Base-by-base conservation (phyloP, 2,329 filamentous ascomycete genomes). In the Penicillium italicum region DNA sequence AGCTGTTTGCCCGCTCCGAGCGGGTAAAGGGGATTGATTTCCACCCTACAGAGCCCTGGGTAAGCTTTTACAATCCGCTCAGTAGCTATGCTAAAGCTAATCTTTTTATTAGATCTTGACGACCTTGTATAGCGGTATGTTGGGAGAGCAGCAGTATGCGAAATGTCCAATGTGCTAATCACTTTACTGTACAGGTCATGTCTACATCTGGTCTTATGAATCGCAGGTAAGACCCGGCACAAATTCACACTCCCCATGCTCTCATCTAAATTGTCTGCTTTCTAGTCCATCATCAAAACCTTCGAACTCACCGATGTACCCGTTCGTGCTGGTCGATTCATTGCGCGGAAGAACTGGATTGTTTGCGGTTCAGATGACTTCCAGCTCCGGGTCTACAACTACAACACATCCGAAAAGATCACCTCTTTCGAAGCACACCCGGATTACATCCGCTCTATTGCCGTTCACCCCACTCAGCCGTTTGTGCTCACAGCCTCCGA, bases 121-220 rank as follows among this genome's bases (percentile, higher is more conserved):
- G 31, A 97, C 94, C 24, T 81, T 99, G 62, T 99, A 99, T 78
- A 96, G 90, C 80, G 91, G 89, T 91, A 85, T 74, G 82, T 64
- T 42, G 42, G 26, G 18, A 46, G 16, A 41, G 41, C n/a, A n/a
- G 30, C 22, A 33, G 33, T 48, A 60, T 49, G 57, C 26, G 37
- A 51, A 53, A 51, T 40, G 44, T 38, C 28, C 61, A 49, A 54
- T 59, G 57, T 56, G 53, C 68, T 72, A 68, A 71, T 63, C 60
- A 28, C 47, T 43, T 28, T 24, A 6, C 53, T 51, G 63, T 52
- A 55, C 59, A 91, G 91, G 94, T 75, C 93, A 97, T 80, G 94
- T 96, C 73, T 95, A 97, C 80, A 97, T 99, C 73, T 97, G 94
- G 92, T 97, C 93, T 33, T 96, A 96, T 77, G 93, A 96, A 78